Percentiles rank a stretch among this genome's conserved stretches.
Evolutionary conservation across 2,329 filamentous ascomycete species (phyloP).

Genomic region (Cadophora sp.): DNA sequence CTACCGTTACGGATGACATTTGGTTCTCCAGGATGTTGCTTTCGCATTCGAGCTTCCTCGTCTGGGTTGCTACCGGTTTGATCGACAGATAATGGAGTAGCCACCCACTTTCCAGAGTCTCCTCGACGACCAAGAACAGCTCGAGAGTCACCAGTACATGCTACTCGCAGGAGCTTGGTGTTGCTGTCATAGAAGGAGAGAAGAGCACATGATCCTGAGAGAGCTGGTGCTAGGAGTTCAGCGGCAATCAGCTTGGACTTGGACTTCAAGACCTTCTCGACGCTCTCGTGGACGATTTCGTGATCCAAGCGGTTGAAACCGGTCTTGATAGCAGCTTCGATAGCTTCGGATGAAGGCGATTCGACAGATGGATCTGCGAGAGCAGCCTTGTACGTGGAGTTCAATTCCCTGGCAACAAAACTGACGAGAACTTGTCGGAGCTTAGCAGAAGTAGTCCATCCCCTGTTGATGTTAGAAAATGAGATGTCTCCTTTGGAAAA

Average conservation of each 20-base stretch:
- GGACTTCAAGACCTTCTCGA: conserved; percentile 87
- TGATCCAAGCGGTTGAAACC: conserved; percentile 89
- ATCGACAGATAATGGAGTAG: conserved; percentile 87
- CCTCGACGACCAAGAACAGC: conserved; percentile 87
- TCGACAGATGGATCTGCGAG: conserved; percentile 59
- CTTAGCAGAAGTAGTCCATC: conserved; percentile 98
- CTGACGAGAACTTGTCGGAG: conserved; percentile 90
- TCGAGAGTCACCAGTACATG: conserved; percentile 95
- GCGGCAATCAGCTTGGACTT: conserved; percentile 91
- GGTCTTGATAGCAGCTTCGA: conserved; percentile 90
- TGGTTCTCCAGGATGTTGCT: conserved; percentile 87
- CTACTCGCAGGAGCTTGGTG: conserved; percentile 87
- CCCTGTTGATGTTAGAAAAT: conserved; percentile 58
- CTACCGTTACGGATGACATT: conserved; percentile 88
- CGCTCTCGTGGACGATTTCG: conserved; percentile 93
- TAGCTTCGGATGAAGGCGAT: conserved; percentile 77
- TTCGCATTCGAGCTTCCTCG: conserved; percentile 82
- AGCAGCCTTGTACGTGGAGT: conserved; percentile 85
- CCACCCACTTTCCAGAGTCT: conserved; percentile 86
- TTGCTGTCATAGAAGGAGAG: conserved; percentile 94
- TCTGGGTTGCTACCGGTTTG: conserved; percentile 90
- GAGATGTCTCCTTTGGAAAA: neutral
- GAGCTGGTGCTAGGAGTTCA: conserved; percentile 87
- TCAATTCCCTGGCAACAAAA: conserved; percentile 91
- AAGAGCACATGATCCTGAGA: conserved; percentile 96